Percentiles rank a stretch among this genome's conserved stretches.
Conservation (phyloP, 768 basidiomycete species). For the Hypholoma sublateritium region DNA sequence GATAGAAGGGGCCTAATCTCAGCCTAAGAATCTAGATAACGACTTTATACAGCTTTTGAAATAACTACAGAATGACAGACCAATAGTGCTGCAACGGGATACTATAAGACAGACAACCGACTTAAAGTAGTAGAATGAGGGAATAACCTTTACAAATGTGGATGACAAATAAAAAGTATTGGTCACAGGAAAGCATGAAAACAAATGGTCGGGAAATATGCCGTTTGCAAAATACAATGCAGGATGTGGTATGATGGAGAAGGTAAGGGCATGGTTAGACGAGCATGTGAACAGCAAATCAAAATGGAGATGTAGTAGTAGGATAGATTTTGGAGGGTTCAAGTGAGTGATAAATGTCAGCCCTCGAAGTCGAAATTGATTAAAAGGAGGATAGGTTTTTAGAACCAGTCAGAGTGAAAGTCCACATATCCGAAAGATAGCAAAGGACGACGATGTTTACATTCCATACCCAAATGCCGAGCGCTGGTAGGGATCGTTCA, state of each 20-base stretch:
- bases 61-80: constrained; percentile 75
- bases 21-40: constrained; percentile 37
- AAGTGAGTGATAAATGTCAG: constrained; percentile 17
- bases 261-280: constrained; percentile 35
- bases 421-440: constrained; percentile 23
- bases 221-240: constrained; percentile 73
- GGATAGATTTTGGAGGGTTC: constrained; percentile 41
- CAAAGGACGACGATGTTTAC: constrained; percentile 43
- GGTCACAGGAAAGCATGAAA: constrained; percentile 48
- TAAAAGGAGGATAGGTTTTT: constrained; percentile 42
- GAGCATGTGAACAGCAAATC: constrained; percentile 43
- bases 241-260: constrained; percentile 40
- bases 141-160: constrained; percentile 63
- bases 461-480: constrained; percentile 77
- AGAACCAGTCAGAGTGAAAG: constrained; percentile 22
- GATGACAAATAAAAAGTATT: constrained; percentile 40
- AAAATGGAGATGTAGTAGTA: constrained; percentile 36
- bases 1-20: constrained; percentile 12
- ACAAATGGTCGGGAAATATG: constrained; percentile 59
- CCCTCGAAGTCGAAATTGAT: constrained; percentile 24
- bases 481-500: constrained; percentile 78
- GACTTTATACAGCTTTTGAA: constrained; percentile 58
- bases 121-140: constrained; percentile 46
- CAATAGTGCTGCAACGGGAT: constrained; percentile 60
- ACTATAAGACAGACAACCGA: constrained; percentile 72